Evolutionary conservation across 2,329 filamentous ascomycete genomes (phyloP).

Genomic region (Akanthomyces muscarius): DNA sequence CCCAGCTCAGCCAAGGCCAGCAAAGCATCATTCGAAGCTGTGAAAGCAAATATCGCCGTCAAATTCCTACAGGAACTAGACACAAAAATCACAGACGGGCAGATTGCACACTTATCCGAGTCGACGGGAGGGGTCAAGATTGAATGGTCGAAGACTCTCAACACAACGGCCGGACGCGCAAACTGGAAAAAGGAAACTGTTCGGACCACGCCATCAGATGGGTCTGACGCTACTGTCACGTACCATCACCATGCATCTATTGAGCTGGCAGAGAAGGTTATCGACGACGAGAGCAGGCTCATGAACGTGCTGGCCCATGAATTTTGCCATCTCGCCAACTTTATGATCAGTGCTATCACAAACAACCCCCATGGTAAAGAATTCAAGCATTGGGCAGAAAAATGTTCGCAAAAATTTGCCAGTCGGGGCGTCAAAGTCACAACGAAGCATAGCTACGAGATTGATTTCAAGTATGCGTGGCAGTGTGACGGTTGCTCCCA

Average conservation of each 20-base stretch:
- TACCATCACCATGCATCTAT: slow-evolving; percentile 67
- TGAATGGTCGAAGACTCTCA: slow-evolving; percentile 73
- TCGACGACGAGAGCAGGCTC: slow-evolving; percentile 71
- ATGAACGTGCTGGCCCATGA: slow-evolving; percentile 94
- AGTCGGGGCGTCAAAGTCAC: slow-evolving; percentile 70
- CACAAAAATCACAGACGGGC: slow-evolving; percentile 54
- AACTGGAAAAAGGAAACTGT: slow-evolving; percentile 64
- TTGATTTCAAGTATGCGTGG: slow-evolving; percentile 93
- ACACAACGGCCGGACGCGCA: slow-evolving; percentile 72
- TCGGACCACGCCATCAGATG: slow-evolving; percentile 29
- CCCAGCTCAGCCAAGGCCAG: slow-evolving; percentile 33
- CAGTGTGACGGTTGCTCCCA: slow-evolving; percentile 63
- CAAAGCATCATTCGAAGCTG: slow-evolving; percentile 58
- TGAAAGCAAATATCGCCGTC: slow-evolving; percentile 60
- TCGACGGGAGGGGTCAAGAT: slow-evolving; percentile 67
- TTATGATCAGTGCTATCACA: slow-evolving; percentile 74
- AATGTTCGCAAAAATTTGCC: slow-evolving; percentile 53
- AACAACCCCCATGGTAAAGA: slow-evolving; percentile 77
- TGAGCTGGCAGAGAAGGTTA: slow-evolving; percentile 84
- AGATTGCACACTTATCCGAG: slow-evolving; percentile 54
- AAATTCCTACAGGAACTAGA: slow-evolving; percentile 69
- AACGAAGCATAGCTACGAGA: slow-evolving; percentile 84
- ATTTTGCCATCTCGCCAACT: slow-evolving; percentile 90
- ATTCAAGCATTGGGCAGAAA: slow-evolving; percentile 71
- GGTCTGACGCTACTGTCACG: slow-evolving; percentile 26